Conservation (phyloP, 495 filamentous ascomycete species). For the Penicillium soppii region DNA sequence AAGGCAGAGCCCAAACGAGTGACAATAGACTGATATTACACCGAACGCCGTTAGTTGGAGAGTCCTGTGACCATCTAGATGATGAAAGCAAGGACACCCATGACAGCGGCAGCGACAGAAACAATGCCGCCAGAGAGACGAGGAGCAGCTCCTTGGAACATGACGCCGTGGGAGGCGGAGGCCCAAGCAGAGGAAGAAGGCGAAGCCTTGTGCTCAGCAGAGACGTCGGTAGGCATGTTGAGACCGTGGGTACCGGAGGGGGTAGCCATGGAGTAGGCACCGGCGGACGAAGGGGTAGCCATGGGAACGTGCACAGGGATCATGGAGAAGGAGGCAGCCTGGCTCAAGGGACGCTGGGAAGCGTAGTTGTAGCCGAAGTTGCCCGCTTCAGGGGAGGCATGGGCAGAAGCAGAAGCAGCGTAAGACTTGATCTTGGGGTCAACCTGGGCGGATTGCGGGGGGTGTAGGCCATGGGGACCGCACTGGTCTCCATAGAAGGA, state of each 20-base stretch:
- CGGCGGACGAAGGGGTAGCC: slow-evolving; percentile 13
- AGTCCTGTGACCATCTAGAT: slow-evolving; percentile 21
- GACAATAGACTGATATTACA: neutral
- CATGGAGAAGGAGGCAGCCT: slow-evolving; percentile 18
- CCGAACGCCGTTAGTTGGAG: neutral
- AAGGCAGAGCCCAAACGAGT: slow-evolving; percentile 1
- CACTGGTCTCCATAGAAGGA: slow-evolving; percentile 6
- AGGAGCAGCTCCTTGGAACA: slow-evolving; percentile 31
- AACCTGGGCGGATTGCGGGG: neutral
- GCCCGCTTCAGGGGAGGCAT: slow-evolving; percentile 6
- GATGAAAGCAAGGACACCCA: slow-evolving; percentile 34
- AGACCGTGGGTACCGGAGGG: slow-evolving; percentile 4
- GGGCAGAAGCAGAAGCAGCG: neutral
- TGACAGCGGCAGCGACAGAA: slow-evolving; percentile 26
- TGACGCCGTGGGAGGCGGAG: slow-evolving; percentile 12
- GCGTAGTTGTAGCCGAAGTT: slow-evolving; percentile 10
- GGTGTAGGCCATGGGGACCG: slow-evolving; percentile 5
- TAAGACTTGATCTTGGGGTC: slow-evolving; percentile 1
- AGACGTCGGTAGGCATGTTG: slow-evolving; percentile 12
- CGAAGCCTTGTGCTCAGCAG: neutral
- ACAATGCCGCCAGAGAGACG: slow-evolving; percentile 28
- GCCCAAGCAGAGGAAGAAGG: slow-evolving; percentile 10
- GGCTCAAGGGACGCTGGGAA: slow-evolving; percentile 12
- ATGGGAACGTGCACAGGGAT: slow-evolving; percentile 36
- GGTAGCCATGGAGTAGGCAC: slow-evolving; percentile 7